A percentile compares a stretch with the other conserved stretches of the same genome.
Evolutionary conservation across 768 basidiomycete genomes (phyloP).

Genomic region (Psilocybe cyanescens): DNA sequence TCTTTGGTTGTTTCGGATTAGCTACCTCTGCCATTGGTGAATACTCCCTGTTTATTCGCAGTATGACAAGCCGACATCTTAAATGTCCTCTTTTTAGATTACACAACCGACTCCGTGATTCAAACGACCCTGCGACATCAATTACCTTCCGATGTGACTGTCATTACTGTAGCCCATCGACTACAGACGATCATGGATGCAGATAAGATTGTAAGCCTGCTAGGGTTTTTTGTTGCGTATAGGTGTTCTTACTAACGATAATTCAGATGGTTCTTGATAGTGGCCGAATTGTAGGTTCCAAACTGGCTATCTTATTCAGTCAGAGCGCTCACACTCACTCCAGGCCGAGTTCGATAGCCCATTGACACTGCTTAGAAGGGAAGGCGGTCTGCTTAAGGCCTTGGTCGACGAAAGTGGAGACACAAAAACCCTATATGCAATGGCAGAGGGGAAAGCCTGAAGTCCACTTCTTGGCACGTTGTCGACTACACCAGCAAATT

Average conservation of each 20-base stretch:
- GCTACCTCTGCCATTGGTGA: conserved; percentile 51
- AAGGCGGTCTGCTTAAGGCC: conserved; percentile 7
- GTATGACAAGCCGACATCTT: not conserved
- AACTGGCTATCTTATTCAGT: not conserved
- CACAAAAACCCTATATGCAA: conserved; percentile 1
- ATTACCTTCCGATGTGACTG: conserved; percentile 58
- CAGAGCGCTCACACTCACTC: not conserved
- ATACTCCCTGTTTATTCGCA: not conserved
- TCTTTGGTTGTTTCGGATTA: conserved; percentile 4
- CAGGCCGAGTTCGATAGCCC: conserved; percentile 9
- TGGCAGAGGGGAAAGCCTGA: conserved; percentile 3
- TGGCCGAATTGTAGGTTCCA: not conserved
- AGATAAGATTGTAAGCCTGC: conserved; percentile 46
- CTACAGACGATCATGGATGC: conserved; percentile 70
- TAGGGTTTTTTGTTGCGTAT: not conserved
- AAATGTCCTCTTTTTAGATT: conserved; percentile 34
- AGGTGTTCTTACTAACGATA: not conserved
- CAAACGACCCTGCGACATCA: conserved; percentile 70
- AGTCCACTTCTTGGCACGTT: no score
- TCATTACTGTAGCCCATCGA: conserved; percentile 71
- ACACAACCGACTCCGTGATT: conserved; percentile 67
- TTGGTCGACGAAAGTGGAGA: conserved; percentile 13
- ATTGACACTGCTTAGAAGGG: not conserved
- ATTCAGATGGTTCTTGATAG: not conserved
- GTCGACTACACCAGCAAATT: no score